A percentile compares a stretch with the other conserved stretches of the same genome.
These are phyloP conservation scores for Flaveria brownii DNA, from an alignment of 129 eudicot genomes.

Conservation along the genomic window DNA sequence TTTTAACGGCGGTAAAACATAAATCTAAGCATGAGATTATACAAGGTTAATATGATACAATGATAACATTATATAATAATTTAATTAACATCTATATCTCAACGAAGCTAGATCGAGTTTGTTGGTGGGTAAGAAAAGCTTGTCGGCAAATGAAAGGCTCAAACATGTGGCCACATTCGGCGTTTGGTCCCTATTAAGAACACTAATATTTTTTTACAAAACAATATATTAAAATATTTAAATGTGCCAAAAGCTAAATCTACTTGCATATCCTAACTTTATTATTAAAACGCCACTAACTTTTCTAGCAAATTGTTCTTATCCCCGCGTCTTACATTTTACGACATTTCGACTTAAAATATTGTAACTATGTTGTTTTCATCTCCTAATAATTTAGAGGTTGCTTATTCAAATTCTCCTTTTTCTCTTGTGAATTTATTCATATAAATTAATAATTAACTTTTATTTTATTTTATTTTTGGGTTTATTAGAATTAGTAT, in stretches of 20 bases:
- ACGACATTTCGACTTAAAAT: slow-evolving; percentile 6
- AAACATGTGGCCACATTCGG: slow-evolving; percentile 28
- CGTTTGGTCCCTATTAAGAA: slow-evolving; percentile 6
- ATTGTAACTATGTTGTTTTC: slow-evolving; percentile 15
- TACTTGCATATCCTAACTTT: slow-evolving; percentile 1
- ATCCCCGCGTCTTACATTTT: slow-evolving; percentile 23
- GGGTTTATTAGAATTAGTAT: not conserved
- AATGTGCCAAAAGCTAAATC: slow-evolving; percentile 10
- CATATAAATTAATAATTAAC: not conserved
- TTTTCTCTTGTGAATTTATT: not conserved
- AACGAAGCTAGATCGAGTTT: slow-evolving; percentile 8
- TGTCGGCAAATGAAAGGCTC: not conserved
- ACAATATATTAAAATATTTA: slow-evolving; percentile 10
- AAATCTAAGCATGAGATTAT: no score
- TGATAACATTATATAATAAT: no score
- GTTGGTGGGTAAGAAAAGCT: slow-evolving; percentile 3
- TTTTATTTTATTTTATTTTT: not conserved
- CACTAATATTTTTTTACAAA: not conserved
- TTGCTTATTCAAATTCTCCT: slow-evolving; percentile 36
- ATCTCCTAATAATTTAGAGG: slow-evolving; percentile 11
- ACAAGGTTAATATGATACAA: no score
- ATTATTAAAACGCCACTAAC: slow-evolving; percentile 14
- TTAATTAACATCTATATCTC: not conserved
- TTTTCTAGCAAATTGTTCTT: slow-evolving; percentile 4
- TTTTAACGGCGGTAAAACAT: no score